phyloP scores from a whole-genome alignment of 2,329 filamentous ascomycete species.

The Plectosphaerella sp. region DNA sequence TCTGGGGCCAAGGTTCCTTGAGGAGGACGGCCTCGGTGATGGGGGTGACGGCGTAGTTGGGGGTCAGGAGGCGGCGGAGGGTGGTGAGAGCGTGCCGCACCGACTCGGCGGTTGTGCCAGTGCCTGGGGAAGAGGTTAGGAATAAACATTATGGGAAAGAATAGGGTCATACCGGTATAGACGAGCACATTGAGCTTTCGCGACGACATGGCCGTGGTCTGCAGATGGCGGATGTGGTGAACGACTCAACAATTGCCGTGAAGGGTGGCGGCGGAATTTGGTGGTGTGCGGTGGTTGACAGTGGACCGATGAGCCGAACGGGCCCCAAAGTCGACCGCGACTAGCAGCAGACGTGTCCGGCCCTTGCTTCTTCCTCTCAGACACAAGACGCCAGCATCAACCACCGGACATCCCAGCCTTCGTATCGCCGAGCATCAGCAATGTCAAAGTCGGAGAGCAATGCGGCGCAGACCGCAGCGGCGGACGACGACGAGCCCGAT shows the following conservation, averaged over 20 bases:
- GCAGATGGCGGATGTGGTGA: neutral
- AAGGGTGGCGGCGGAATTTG: neutral
- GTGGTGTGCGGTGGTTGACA: neutral
- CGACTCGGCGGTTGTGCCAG: constrained; percentile 81
- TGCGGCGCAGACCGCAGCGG: constrained; percentile 25
- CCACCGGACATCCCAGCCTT: too few relatives aligned
- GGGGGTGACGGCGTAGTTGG: constrained; percentile 89
- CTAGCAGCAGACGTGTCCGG: neutral
- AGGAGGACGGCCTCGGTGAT: constrained; percentile 73
- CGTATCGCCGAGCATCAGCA: neutral
- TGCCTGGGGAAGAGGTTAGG: constrained; percentile 48
- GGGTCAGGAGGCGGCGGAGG: constrained; percentile 77
- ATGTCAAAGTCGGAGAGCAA: constrained; percentile 54
- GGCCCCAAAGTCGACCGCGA: neutral
- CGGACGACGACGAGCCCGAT: constrained; percentile 82
- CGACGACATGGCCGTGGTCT: constrained; percentile 47
- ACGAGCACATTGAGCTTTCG: constrained; percentile 86
- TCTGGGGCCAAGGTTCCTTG: constrained; percentile 85
- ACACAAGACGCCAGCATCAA: neutral
- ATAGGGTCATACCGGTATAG: constrained; percentile 66
- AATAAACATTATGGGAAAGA: constrained; percentile 17
- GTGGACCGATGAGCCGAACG: neutral
- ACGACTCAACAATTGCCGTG: neutral
- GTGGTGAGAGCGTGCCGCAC: constrained; percentile 86
- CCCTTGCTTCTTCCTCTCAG: neutral